These are phyloP conservation scores for Grifola frondosa DNA, from an alignment of 1,284 basidiomycete species.

Conservation along the genomic window DNA sequence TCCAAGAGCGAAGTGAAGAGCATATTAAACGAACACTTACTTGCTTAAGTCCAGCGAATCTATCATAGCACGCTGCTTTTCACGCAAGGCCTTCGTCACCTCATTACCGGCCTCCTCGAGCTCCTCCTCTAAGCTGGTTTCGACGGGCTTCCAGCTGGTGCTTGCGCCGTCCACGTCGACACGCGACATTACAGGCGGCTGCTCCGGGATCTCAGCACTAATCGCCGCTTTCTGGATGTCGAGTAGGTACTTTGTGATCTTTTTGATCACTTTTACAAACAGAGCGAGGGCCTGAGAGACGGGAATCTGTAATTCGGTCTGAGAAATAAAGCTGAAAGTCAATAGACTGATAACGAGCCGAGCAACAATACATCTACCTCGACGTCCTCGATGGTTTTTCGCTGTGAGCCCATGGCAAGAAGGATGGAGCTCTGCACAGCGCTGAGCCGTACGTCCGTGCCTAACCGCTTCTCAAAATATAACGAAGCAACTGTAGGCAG, in stretches of 20 bases:
- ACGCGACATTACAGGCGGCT: constrained; percentile 20
- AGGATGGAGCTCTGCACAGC: constrained; percentile 89
- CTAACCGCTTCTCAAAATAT: constrained; percentile 84
- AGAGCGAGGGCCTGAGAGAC: constrained; percentile 88
- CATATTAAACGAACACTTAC: constrained; percentile 54
- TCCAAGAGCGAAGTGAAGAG: background rate
- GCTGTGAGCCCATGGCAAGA: constrained; percentile 87
- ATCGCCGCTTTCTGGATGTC: constrained; percentile 83
- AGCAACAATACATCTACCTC: constrained; percentile 51
- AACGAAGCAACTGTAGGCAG: constrained; percentile 79
- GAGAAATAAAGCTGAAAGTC: background rate
- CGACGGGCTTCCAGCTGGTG: constrained; percentile 50
- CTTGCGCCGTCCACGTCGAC: constrained; percentile 22
- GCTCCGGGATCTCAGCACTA: constrained; percentile 50
- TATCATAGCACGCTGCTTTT: constrained; percentile 83
- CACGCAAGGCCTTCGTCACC: constrained; percentile 48
- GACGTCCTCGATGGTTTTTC: constrained; percentile 88
- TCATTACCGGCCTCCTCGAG: constrained; percentile 72
- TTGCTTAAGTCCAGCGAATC: constrained; percentile 81
- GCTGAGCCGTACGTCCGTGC: constrained; percentile 62
- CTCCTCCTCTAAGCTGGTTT: constrained; percentile 58
- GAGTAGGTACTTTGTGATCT: constrained; percentile 78
- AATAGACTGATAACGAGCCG: background rate
- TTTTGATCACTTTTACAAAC: constrained; percentile 89
- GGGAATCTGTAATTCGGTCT: constrained; percentile 81